Conservation (phyloP, 345 rosid species). For the Hibiscus mutabilis region DNA sequence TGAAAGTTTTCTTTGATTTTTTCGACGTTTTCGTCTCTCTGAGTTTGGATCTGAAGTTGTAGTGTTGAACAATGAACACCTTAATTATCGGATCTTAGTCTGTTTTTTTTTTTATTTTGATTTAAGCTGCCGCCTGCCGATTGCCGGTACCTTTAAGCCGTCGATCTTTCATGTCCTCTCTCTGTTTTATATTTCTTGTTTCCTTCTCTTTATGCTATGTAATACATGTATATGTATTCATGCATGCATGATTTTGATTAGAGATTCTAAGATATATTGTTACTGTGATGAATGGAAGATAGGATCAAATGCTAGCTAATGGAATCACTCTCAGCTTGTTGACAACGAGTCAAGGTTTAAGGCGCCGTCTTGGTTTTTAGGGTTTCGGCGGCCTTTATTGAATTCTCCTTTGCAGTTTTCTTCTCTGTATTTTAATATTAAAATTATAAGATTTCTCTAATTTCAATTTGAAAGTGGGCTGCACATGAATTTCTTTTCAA, state of each 20-base stretch:
- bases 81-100: background rate
- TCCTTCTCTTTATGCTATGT: no score
- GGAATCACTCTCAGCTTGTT: no score
- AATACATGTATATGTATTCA: no score
- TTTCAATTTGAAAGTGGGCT: no score
- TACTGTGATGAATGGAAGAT: background rate
- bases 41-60: conserved; percentile 2
- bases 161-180: background rate
- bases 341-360: no score
- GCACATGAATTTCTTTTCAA: no score
- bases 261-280: background rate
- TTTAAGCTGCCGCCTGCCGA: background rate
- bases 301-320: no score
- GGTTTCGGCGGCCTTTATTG: background rate
- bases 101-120: background rate
- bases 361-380: background rate
- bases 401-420: background rate
- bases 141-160: background rate
- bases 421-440: background rate
- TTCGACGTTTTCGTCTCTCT: background rate
- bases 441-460: background rate
- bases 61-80: background rate
- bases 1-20: background rate
- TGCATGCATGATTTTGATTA: background rate
- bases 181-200: no score